These are phyloP conservation scores for Globisporangium irregulare DNA, from an alignment of 352 stramenopile species.

Conservation along the genomic window DNA sequence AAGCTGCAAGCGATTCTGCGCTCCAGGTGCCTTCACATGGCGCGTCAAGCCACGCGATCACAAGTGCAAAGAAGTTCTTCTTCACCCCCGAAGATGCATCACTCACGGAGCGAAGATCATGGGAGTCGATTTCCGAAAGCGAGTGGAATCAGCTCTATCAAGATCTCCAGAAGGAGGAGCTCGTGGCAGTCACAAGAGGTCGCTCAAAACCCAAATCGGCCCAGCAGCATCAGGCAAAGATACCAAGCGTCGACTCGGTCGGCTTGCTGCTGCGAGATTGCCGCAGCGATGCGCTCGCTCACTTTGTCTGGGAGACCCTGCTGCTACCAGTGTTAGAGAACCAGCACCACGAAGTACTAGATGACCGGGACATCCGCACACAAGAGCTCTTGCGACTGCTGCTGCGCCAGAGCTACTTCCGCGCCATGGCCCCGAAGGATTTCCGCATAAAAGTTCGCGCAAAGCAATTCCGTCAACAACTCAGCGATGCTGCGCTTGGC, in stretches of 20 bases:
- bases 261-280: slow-evolving; percentile 38
- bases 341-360: neutral
- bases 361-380: slow-evolving; percentile 4
- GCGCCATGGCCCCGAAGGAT: slow-evolving; percentile 41
- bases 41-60: neutral
- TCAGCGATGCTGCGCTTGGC: slow-evolving; percentile 25
- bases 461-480: slow-evolving; percentile 39
- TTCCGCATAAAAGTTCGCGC: slow-evolving; percentile 54
- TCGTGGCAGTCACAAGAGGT: neutral
- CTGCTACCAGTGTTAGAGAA: slow-evolving; percentile 30
- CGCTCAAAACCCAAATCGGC: neutral
- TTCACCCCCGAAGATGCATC: slow-evolving; percentile 23
- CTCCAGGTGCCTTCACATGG: neutral
- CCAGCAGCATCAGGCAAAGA: neutral
- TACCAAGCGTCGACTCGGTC: slow-evolving; percentile 22
- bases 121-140: slow-evolving; percentile 30
- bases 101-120: slow-evolving; percentile 23
- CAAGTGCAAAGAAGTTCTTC: slow-evolving; percentile 30
- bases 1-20: neutral
- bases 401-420: slow-evolving; percentile 28
- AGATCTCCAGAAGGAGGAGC: slow-evolving; percentile 14
- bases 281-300: slow-evolving; percentile 34
- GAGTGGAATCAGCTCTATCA: slow-evolving; percentile 43
- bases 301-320: slow-evolving; percentile 56
- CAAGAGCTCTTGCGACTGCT: slow-evolving; percentile 27